A percentile compares a stretch with the other conserved stretches of the same genome.
Conservation (phyloP, 2,329 filamentous ascomycete genomes). For the Ophiostoma ips region DNA sequence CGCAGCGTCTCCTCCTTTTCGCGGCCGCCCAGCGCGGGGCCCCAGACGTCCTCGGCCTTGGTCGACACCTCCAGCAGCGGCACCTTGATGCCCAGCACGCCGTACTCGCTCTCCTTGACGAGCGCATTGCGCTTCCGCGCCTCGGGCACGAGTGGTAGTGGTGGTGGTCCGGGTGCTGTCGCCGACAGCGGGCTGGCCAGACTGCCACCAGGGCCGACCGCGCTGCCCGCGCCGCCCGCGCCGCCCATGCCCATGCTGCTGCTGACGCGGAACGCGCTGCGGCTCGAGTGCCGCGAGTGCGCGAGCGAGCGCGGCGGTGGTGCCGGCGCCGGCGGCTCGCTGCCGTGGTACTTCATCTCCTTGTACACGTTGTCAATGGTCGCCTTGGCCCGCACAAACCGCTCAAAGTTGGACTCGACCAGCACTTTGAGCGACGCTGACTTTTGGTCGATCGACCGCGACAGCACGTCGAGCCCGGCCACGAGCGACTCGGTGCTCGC, state of each 20-base stretch:
- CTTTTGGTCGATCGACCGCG: slow-evolving; percentile 90
- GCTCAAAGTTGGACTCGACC: slow-evolving; percentile 95
- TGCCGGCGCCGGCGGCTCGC: slow-evolving; percentile 27
- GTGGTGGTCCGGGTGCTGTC: no score
- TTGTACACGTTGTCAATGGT: slow-evolving; percentile 98
- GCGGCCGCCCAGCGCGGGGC: slow-evolving; percentile 76
- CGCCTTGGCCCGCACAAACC: slow-evolving; percentile 92
- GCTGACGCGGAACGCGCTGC: slow-evolving; percentile 46
- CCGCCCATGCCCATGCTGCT: slow-evolving; percentile 20
- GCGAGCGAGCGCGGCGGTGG: slow-evolving; percentile 25
- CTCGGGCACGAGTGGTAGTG: no score
- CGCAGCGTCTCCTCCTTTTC: slow-evolving; percentile 85
- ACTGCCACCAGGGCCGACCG: background rate
- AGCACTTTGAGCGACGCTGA: slow-evolving; percentile 91
- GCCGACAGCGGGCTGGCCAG: background rate
- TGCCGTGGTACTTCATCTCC: slow-evolving; percentile 74
- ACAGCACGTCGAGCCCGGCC: slow-evolving; percentile 70
- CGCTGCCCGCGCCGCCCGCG: background rate
- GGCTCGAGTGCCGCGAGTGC: slow-evolving; percentile 55
- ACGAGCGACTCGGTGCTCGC: slow-evolving; percentile 74
- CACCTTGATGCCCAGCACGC: slow-evolving; percentile 72
- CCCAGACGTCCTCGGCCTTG: slow-evolving; percentile 96
- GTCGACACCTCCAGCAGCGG: slow-evolving; percentile 81
- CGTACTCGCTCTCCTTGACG: slow-evolving; percentile 84
- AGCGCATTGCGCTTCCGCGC: slow-evolving; percentile 71